Percentiles rank a stretch among this genome's conserved stretches.
These are phyloP conservation scores for Colletotrichum sp. DNA, from an alignment of 2,329 filamentous ascomycete species.

Conservation along the genomic window DNA sequence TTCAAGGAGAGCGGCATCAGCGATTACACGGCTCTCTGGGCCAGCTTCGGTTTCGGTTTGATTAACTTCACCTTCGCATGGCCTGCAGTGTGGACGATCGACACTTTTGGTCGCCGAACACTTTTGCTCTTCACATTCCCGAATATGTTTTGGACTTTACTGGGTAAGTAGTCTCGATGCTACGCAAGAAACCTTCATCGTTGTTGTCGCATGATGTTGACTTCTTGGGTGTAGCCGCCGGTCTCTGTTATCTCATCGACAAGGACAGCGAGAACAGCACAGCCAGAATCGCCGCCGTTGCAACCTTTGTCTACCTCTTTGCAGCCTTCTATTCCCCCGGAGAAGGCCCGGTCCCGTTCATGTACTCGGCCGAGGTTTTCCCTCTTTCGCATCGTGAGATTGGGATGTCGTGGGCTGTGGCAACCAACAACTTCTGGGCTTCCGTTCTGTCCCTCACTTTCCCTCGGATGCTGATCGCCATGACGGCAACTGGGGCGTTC, in stretches of 20 bases:
- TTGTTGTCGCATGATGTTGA: neutral
- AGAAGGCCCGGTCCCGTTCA: constrained; percentile 67
- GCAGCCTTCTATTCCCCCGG: constrained; percentile 70
- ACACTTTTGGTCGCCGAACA: constrained; percentile 67
- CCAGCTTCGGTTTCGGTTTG: constrained; percentile 51
- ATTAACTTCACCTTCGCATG: constrained; percentile 71
- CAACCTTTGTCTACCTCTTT: constrained; percentile 69
- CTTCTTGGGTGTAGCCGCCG: constrained; percentile 30
- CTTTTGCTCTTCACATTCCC: constrained; percentile 71
- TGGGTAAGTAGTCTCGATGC: too few relatives aligned
- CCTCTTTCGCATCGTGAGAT: constrained; percentile 68
- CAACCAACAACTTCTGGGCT: constrained; percentile 62
- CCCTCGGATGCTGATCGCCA: constrained; percentile 48
- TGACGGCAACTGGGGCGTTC: constrained; percentile 42
- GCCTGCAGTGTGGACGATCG: constrained; percentile 70
- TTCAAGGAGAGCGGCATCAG: constrained; percentile 47
- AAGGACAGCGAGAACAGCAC: constrained; percentile 32
- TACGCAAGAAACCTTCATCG: neutral
- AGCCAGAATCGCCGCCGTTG: constrained; percentile 57
- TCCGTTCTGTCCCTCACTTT: constrained; percentile 56
- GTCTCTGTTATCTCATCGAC: constrained; percentile 41
- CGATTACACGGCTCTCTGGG: constrained; percentile 41
- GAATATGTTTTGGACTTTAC: constrained; percentile 70
- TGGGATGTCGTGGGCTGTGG: constrained; percentile 68
- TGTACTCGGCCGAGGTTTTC: constrained; percentile 68